Base-by-base conservation (phyloP, 2,329 filamentous ascomycete genomes). In the Karstenula rhodostoma region DNA sequence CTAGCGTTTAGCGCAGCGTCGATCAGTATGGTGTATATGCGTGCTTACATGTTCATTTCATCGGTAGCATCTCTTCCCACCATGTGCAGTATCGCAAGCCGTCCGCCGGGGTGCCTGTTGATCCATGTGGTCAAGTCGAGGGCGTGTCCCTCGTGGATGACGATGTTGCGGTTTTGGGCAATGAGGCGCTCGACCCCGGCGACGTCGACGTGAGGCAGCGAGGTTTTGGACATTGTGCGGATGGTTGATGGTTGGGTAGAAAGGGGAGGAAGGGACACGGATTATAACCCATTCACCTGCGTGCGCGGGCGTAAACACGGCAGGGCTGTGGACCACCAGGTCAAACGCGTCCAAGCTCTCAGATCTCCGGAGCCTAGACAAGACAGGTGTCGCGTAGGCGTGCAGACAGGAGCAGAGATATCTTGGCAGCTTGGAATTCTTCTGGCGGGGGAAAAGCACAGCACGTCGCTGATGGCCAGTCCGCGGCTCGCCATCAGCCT, bases 41-140 rank as follows among this genome's bases (percentile, higher is more conserved):
- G n/a, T n/a, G 63, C 73, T 80, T 83, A 87, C 85, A 82, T 83
- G 63, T 83, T 83, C 67, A 87, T 87, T 70, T 87, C 85, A 68
- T 86, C 84, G 22, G 84, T 86, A 25, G 85, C 84, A 75, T 87
- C 85, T 73, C 80, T 81, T 57, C 85, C 85, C 4, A 87, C 83
- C 84, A 87, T 88, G 76, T 89, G 87, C 63, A 85, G 71, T 62
- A 89, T 87, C 22, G 86, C 84, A 27, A 89, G 76, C 15, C 80
- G 77, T 33, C 87, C 87, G 22, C 87, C 87, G 0, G 87, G 87
- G 67, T 89, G 87, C 58, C 77, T 82, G 57, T 83, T 72, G 65
- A 88, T 80, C 87, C 87, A 89, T 46, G 79, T 76, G 67, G 87
- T 84, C 40, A 89, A 82, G 58, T 81, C 79, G 65, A 89, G 77